These are phyloP conservation scores for Ogataea glucozyma DNA, from an alignment of 805 yeast genomes.

Conservation along the genomic window DNA sequence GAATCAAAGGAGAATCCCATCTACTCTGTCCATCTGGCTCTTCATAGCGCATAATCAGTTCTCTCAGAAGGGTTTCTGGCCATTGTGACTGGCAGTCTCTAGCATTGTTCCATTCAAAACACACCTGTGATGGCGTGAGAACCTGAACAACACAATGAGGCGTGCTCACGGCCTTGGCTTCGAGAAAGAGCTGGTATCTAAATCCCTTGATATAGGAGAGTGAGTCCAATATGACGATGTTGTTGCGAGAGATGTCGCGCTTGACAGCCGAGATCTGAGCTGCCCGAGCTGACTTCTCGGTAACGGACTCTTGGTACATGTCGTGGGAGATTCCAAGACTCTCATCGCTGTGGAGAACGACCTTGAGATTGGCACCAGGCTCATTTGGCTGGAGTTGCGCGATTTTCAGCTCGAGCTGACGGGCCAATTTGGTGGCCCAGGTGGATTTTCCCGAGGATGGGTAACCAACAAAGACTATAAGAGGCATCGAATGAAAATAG, in stretches of 20 bases:
- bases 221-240: slow-evolving; percentile 82
- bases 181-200: slow-evolving; percentile 91
- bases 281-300: slow-evolving; percentile 82
- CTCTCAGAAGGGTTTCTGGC: slow-evolving; percentile 65
- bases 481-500: slow-evolving; percentile 61
- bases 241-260: slow-evolving; percentile 66
- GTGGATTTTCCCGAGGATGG: slow-evolving; percentile 86
- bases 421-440: slow-evolving; percentile 59
- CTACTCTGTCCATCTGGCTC: slow-evolving; percentile 85
- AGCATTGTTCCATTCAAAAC: slow-evolving; percentile 60
- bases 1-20: slow-evolving; percentile 93
- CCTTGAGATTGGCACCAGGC: slow-evolving; percentile 56
- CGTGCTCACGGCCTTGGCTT: slow-evolving; percentile 81
- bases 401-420: slow-evolving; percentile 49
- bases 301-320: slow-evolving; percentile 66
- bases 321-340: slow-evolving; percentile 68
- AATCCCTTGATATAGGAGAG: slow-evolving; percentile 92
- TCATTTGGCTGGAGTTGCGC: slow-evolving; percentile 40
- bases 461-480: slow-evolving; percentile 77
- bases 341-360: slow-evolving; percentile 77
- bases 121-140: slow-evolving; percentile 62
- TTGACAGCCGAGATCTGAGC: slow-evolving; percentile 87
- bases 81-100: slow-evolving; percentile 45
- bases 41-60: slow-evolving; percentile 81
- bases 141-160: slow-evolving; percentile 83